Base-by-base conservation (phyloP, 495 filamentous ascomycete genomes). In the Neurospora sp. region DNA sequence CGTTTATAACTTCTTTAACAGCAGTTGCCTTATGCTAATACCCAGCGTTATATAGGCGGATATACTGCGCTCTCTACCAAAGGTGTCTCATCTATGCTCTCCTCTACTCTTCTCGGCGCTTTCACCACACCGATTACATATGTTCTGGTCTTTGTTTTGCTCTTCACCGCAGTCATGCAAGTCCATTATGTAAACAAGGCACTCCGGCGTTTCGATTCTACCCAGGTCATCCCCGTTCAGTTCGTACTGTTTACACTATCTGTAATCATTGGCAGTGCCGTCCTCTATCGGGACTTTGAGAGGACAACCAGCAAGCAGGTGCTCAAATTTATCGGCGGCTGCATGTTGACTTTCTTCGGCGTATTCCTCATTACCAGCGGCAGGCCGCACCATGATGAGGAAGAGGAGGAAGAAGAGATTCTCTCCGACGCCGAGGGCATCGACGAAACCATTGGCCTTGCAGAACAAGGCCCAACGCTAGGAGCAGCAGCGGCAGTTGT, bases 1-100 rank as follows among this genome's bases (percentile, higher is more conserved):
- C 76, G 88, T 86, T 72, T 42, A 24, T 40, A 39, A 31, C 39
- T 1, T 2, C 40, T 70, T 21, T 37, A 19, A 43, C 54, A 21
- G 38, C 48, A 21, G 42, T 70, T 28, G 71, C n/a, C n/a, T 39
- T 37, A 5, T 34, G 31, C 69, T 73, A 28, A 43, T 73, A 78
- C 79, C 85, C 84, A 59, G 84, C 75, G 8, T 13, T 15, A 38
- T 48, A 48, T 72, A 94, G 93, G 94, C 71, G 96, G 93, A 71
- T 99, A 98, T 82, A 99, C 96, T 11, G 96, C 92, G 43, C 87
- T 99, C 15, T 93, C 95, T 7, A 99, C 96, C 42, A 99, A 98
- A 80, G 96, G 96, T 73, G 92, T 99, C 21, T 94, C 96, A 5
- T 98, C 96, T 0, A 89, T 99, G 80, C 87, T 99, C 54, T 97